Base-by-base conservation (phyloP, 23 red algal genomes). In the Gracilaria domingensis region DNA sequence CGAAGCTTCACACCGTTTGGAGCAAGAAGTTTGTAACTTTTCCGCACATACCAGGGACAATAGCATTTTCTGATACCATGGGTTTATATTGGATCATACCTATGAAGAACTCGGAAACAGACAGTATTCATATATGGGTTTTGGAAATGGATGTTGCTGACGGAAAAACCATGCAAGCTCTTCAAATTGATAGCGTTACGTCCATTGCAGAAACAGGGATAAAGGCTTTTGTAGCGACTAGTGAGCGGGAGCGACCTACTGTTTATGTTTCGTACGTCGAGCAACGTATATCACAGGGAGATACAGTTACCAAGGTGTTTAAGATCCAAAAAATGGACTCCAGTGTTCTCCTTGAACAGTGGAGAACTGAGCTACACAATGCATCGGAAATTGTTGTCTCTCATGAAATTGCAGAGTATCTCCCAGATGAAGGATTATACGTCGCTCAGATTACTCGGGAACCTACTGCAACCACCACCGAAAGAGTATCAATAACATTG, bases 361-460 rank as follows among this genome's bases (percentile, higher is more conserved):
- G 79, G 79, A 77, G 39, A 77, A 30, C n/a, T 51, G 21, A 77
- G 38, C 11, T 77, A 32, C 28, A 77, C 72, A 77, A 77, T 37
- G 72, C 72, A 77, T 77, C 72, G 0, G 23, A 20, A 18, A 8
- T 30, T 51, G 42, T 28, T 26, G 72, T 77, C 35, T 77, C 72
- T 51, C 38, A 77, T 51, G 79, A 62, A 56, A 60, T 60, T 23
- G 79, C 21, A 28, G 59, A 66, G 64, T 23, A 62, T 13, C 4
- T 82, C 64, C n/a, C 55, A 33, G 59, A 29, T 37, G 54, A 23
- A 62, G 32, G 64, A 9, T 53, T 87, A 56, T 32, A 54, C 40
- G 42, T 87, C 40, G 84, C 84, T 57, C n/a, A 59, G 23, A 87
- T 73, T 44, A 74, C 17, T 57, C 53, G 42, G 24, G 5, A 54